These are phyloP conservation scores for Paecilomyces sp. DNA, from an alignment of 2,329 filamentous ascomycete species.

Conservation along the genomic window DNA sequence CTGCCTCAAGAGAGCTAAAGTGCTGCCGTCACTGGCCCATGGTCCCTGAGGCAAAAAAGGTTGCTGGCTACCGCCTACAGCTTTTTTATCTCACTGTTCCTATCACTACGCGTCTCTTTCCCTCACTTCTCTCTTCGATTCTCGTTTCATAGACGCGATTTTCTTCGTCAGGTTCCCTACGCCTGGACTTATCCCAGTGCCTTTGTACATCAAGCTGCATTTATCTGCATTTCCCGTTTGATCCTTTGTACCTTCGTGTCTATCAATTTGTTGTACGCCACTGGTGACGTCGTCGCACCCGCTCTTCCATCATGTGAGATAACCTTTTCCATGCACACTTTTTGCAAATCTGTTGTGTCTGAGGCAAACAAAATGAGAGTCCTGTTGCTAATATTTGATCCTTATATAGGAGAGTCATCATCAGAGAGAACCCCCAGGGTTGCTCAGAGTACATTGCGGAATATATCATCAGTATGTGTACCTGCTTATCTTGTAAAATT, in stretches of 20 bases:
- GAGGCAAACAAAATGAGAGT: neutral
- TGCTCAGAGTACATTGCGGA: conserved; percentile 72
- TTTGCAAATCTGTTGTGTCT: neutral
- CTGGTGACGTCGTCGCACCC: conserved; percentile 19
- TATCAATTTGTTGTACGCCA: neutral
- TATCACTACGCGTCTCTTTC: neutral
- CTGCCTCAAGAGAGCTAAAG: neutral
- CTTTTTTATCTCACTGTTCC: neutral
- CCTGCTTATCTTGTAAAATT: neutral
- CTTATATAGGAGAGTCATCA: conserved; percentile 68
- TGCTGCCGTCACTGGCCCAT: neutral
- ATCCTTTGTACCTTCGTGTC: neutral
- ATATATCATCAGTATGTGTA: conserved; percentile 62
- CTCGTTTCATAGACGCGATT: neutral
- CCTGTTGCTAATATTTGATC: neutral
- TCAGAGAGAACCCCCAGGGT: conserved; percentile 62
- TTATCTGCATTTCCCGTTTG: conserved; percentile 1
- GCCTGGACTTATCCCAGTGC: neutral
- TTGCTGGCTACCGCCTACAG: neutral
- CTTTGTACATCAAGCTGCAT: neutral
- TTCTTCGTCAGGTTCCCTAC: neutral
- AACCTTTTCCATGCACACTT: neutral
- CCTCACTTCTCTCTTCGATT: neutral
- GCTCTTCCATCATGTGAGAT: neutral
- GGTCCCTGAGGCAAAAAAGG: neutral